Conservation (phyloP, 352 stramenopile species). For the Phytopythium cucurbitacearum region DNA sequence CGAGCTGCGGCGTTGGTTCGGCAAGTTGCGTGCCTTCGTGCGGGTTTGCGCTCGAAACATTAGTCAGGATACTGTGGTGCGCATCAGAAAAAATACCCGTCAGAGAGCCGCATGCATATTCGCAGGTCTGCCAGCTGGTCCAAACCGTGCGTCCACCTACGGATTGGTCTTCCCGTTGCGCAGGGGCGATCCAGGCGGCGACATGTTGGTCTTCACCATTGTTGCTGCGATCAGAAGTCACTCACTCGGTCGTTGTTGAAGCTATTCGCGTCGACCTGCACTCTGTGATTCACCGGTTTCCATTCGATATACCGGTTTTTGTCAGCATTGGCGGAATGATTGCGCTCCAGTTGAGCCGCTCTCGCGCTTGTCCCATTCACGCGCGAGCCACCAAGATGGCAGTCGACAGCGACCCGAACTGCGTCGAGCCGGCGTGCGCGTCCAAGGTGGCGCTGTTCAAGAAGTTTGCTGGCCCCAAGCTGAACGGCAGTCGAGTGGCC, state of each 20-base stretch:
- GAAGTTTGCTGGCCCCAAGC: constrained; percentile 56
- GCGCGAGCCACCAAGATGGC: constrained; percentile 15
- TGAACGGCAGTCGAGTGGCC: constrained; percentile 4
- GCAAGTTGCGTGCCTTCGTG: constrained; percentile 73
- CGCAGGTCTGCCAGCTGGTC: neutral
- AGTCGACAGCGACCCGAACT: constrained; percentile 73
- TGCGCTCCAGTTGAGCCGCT: neutral
- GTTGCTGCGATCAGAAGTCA: neutral
- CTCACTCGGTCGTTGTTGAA: too few relatives aligned
- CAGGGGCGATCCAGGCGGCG: constrained; percentile 46
- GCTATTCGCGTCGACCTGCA: too few relatives aligned
- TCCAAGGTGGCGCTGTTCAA: constrained; percentile 86
- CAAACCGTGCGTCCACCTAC: neutral
- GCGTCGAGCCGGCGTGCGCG: constrained; percentile 78
- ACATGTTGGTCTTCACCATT: constrained; percentile 14
- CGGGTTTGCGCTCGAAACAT: constrained; percentile 47
- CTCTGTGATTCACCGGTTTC: too few relatives aligned
- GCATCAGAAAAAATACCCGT: neutral
- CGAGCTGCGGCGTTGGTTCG: constrained; percentile 67
- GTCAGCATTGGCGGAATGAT: constrained; percentile 2
- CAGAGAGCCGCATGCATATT: neutral
- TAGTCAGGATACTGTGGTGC: constrained; percentile 36
- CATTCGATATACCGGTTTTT: constrained; percentile 3
- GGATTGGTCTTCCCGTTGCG: constrained; percentile 10
- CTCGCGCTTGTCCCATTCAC: constrained; percentile 6